These are phyloP conservation scores for Lactifluus subvellereus DNA, from an alignment of 768 basidiomycete genomes.

Conservation along the genomic window DNA sequence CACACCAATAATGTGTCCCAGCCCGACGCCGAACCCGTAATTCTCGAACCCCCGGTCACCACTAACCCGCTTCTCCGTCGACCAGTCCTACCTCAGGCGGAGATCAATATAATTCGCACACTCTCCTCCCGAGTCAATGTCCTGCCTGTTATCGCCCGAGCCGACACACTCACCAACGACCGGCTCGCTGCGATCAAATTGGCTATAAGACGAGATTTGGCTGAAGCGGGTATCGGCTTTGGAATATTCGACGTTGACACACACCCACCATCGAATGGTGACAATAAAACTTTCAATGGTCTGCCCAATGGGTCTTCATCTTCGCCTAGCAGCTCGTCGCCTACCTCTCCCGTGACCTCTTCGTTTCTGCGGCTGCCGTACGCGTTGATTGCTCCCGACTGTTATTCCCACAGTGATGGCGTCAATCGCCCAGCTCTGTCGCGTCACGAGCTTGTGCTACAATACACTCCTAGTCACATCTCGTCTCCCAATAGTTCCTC, in stretches of 20 bases:
- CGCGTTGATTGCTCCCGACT: constrained; percentile 77
- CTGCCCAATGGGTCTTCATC: constrained; percentile 48
- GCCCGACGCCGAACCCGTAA: constrained; percentile 67
- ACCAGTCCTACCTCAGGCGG: constrained; percentile 59
- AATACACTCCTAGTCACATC: constrained; percentile 57
- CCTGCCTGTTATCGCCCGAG: constrained; percentile 77
- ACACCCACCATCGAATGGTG: constrained; percentile 45
- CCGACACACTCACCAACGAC: constrained; percentile 77
- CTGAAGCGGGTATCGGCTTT: constrained; percentile 81
- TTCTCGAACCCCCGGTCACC: constrained; percentile 72
- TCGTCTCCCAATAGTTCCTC: constrained; percentile 28
- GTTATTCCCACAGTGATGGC: constrained; percentile 80
- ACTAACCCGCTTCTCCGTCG: constrained; percentile 64
- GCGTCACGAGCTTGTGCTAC: constrained; percentile 66
- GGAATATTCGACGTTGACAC: constrained; percentile 81
- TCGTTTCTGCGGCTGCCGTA: constrained; percentile 69
- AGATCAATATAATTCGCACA: constrained; percentile 73
- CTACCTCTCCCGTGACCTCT: constrained; percentile 58
- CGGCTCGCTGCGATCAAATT: constrained; percentile 73
- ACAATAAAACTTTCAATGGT: constrained; percentile 47
- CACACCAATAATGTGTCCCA: constrained; percentile 69
- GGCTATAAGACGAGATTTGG: constrained; percentile 74
- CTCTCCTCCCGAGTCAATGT: constrained; percentile 81
- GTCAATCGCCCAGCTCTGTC: constrained; percentile 51
- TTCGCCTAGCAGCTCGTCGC: constrained; percentile 52